A percentile compares a stretch with the other conserved stretches of the same genome.
Conservation (phyloP, 768 basidiomycete species). For the Leccinum aurantiacum region DNA sequence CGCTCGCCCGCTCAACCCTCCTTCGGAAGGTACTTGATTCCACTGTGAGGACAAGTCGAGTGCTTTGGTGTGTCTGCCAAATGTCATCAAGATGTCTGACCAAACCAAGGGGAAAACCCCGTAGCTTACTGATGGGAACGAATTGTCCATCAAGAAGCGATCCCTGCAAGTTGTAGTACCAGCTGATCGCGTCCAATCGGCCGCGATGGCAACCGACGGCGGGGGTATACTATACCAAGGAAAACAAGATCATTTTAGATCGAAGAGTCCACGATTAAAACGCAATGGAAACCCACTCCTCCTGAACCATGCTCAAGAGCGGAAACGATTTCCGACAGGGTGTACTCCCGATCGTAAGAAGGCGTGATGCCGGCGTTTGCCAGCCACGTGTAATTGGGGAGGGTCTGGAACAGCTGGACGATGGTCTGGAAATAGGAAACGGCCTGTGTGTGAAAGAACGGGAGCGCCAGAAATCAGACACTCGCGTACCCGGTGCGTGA, state of each 20-base stretch:
- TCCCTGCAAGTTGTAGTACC: constrained; percentile 65
- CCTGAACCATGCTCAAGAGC: constrained; percentile 58
- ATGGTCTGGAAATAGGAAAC: constrained; percentile 62
- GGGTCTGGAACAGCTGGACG: constrained; percentile 59
- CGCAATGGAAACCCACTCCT: constrained; percentile 30
- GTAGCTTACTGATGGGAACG: constrained; percentile 52
- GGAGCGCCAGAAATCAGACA: neutral
- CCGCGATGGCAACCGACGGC: constrained; percentile 44
- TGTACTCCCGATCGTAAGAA: constrained; percentile 50
- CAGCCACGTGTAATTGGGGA: constrained; percentile 78
- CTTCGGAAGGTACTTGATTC: constrained; percentile 56
- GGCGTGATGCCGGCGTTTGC: constrained; percentile 74
- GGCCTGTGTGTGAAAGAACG: constrained; percentile 40
- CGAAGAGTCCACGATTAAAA: neutral
- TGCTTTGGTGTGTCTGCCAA: constrained; percentile 49
- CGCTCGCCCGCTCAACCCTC: constrained; percentile 37
- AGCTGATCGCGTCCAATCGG: constrained; percentile 47
- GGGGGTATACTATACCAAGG: constrained; percentile 44
- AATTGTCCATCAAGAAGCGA: constrained; percentile 65
- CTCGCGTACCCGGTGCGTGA: neutral
- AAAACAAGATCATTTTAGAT: neutral
- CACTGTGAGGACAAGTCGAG: constrained; percentile 54
- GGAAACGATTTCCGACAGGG: constrained; percentile 49
- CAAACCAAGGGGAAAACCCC: neutral
- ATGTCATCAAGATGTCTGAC: neutral